Evolutionary conservation across 179 eudicot species (phyloP).

Genomic region (Corrigiola litoralis): DNA sequence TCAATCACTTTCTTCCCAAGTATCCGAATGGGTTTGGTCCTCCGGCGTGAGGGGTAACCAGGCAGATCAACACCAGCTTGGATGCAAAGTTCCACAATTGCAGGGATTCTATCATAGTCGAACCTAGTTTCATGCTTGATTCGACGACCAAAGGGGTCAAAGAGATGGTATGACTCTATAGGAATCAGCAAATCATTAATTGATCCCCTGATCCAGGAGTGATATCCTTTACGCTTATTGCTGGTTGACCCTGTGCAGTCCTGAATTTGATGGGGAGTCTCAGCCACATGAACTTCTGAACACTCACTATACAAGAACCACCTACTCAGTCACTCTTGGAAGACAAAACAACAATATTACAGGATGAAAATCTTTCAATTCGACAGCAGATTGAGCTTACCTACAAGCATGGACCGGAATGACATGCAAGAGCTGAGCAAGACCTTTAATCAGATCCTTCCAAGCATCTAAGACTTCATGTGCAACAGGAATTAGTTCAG

Average conservation of each 20-base stretch:
- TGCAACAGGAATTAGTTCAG: conserved; percentile 79
- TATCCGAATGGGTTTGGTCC: conserved; percentile 69
- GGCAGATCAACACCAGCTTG: conserved; percentile 95
- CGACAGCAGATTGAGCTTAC: conserved; percentile 32
- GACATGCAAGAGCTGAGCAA: conserved; percentile 81
- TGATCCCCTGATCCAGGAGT: conserved; percentile 87
- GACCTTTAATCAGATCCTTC: conserved; percentile 71
- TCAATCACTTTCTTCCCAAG: conserved; percentile 80
- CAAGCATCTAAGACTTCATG: conserved; percentile 78
- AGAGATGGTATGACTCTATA: conserved; percentile 80
- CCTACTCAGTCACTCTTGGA: background rate
- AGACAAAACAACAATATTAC: background rate
- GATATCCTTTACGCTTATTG: conserved; percentile 56
- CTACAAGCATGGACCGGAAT: conserved; percentile 90
- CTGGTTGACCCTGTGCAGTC: conserved; percentile 60
- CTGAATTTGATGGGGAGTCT: conserved; percentile 56
- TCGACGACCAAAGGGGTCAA: conserved; percentile 81
- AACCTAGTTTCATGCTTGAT: conserved; percentile 85
- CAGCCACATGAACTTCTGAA: conserved; percentile 65
- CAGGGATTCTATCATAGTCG: conserved; percentile 81
- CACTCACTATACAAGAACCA: conserved; percentile 55
- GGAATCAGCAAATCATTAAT: conserved; percentile 74
- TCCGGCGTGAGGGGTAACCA: conserved; percentile 76
- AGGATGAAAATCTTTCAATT: background rate
- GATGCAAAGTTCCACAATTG: conserved; percentile 93